Evolutionary conservation across 2,329 filamentous ascomycete species (phyloP).

Genomic region (Arthrobotrys entomopaga): DNA sequence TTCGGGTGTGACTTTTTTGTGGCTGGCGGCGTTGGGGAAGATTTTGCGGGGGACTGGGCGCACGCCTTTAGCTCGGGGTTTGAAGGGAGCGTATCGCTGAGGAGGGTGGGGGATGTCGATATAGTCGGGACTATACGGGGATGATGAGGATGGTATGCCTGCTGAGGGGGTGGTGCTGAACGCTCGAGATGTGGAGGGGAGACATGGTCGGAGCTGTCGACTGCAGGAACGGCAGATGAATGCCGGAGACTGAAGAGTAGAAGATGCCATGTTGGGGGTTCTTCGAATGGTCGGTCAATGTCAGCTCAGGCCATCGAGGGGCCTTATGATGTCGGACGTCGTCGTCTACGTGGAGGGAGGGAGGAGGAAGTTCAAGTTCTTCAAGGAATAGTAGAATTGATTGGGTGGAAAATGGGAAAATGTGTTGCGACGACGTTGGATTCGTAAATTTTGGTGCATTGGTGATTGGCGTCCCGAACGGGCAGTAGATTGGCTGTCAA

Average conservation of each 20-base stretch:
- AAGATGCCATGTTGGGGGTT: conserved; percentile 20
- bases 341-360: conserved; percentile 11
- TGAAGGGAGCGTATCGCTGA: conserved; percentile 40
- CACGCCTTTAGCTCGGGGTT: conserved; percentile 41
- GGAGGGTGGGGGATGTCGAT: conserved; percentile 52
- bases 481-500: conserved; percentile 21
- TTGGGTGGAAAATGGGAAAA: background rate
- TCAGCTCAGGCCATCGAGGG: conserved; percentile 21
- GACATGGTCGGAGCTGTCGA: conserved; percentile 34
- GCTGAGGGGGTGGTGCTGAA: conserved; percentile 37
- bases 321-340: background rate
- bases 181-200: conserved; percentile 9
- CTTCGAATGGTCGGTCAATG: conserved; percentile 1
- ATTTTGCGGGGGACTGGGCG: conserved; percentile 46
- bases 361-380: conserved; percentile 7
- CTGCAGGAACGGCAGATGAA: conserved; percentile 54
- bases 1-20: conserved; percentile 33
- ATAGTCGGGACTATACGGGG: conserved; percentile 47
- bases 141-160: conserved; percentile 26
- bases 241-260: conserved; percentile 39
- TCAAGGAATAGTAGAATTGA: conserved; percentile 4
- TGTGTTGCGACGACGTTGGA: conserved; percentile 49
- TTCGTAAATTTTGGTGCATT: conserved; percentile 28
- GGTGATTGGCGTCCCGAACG: conserved; percentile 4
- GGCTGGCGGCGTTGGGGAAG: conserved; percentile 25